Conservation (phyloP, 306 rosid species). For the Casuarina glauca region DNA sequence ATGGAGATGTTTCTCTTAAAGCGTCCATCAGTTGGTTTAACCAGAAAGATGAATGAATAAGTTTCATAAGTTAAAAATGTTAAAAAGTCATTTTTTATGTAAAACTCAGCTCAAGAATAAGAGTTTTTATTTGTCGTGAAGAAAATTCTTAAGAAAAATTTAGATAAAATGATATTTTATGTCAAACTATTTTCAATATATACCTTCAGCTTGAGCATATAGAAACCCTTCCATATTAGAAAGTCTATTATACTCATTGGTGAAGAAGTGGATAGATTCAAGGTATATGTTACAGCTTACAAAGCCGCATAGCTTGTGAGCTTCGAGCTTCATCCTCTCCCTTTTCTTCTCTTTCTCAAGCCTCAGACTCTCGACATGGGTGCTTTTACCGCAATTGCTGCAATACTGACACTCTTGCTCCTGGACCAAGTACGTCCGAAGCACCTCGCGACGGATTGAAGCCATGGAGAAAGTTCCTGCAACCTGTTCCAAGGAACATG, state of each 20-base stretch:
- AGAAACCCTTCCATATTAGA: too few relatives aligned
- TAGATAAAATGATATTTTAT: too few relatives aligned
- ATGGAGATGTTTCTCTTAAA: too few relatives aligned
- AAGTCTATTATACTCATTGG: neutral
- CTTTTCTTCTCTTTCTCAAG: neutral
- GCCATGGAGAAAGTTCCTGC: neutral
- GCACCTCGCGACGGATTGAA: neutral
- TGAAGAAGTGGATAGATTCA: neutral
- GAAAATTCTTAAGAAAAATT: too few relatives aligned
- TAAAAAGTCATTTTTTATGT: too few relatives aligned
- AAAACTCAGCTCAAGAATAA: too few relatives aligned
- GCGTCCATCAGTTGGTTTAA: too few relatives aligned
- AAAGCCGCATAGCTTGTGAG: neutral
- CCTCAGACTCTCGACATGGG: neutral
- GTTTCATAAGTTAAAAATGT: too few relatives aligned
- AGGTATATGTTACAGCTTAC: neutral
- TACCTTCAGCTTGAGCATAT: too few relatives aligned
- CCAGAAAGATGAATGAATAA: too few relatives aligned
- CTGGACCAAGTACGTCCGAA: neutral
- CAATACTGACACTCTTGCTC: neutral
- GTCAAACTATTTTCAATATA: too few relatives aligned
- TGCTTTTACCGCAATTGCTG: neutral
- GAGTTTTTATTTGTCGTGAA: too few relatives aligned
- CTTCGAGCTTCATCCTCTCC: neutral
- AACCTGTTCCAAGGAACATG: conserved; percentile 22